Base-by-base conservation (phyloP, 192 early-diverging fungal genomes). In the Podila horticola region DNA sequence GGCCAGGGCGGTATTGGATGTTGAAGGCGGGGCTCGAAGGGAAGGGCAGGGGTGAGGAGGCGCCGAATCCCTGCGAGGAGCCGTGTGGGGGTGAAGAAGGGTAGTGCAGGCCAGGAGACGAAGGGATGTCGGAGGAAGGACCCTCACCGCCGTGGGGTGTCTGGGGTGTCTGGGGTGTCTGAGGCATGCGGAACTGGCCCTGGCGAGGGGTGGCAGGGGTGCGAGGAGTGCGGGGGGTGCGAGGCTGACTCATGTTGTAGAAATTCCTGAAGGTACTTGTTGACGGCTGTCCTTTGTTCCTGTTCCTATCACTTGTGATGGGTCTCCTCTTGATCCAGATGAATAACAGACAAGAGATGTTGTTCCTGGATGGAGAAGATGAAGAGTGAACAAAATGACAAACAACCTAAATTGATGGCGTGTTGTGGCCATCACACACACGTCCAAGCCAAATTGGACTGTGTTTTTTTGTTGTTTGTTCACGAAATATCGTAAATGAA, bases 91-190 rank as follows among this genome's bases (percentile, higher is more conserved):
- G 75, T 9, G 69, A 71, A 2, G 75, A 71, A 5, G 75, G 75
- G 59, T 71, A 79, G n/a, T 81, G 66, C 11, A 81, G 67, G 36
- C 77, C 77, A 34, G 77, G 77, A 2, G 77, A 81, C 11, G 77
- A 81, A 30, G 77, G 77, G 29, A 81, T 59, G 29, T 72, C 77
- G 7, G 77, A 81, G 9, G 71, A 73, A 60, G 64, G 65, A 22
- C 66, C 48, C 48, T 72, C 76, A 28, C 70, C 41, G n/a, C 52
- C 52, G 6, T 26, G n/a, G 11, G 52, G 52, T 7, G 52, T 55
- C 52, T 22, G 52, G n/a, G 52, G 52, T n/a, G 52, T 55, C 52
- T 55, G 52, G 5, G 52, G 52, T 62, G 60, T 41, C 60, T 71
- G 30, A 60, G 22, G 59, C 59, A 50, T 50, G 64, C 52, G 52